Base-by-base conservation (phyloP, 768 basidiomycete species). In the Phlegmacium glaucopus region DNA sequence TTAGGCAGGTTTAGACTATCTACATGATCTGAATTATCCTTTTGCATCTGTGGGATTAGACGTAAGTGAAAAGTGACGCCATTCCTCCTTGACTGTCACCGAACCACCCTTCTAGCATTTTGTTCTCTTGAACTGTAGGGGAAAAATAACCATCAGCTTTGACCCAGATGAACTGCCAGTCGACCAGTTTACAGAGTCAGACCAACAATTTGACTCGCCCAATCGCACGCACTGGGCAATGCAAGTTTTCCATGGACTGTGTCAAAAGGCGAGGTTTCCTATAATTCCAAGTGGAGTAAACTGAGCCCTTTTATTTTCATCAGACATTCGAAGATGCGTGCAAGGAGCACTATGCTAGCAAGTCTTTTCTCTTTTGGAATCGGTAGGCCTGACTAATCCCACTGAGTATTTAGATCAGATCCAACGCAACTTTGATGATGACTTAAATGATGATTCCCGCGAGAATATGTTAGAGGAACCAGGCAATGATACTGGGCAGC, bases 1-100 rank as follows among this genome's bases (percentile, higher is more conserved):
- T 16, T 11, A 32, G 47, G 42, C 47, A 25, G 47, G 41, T 38
- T 29, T 49, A 42, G 47, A 49, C 17, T 49, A 49, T 15, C 47
- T 49, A 25, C 41, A 43, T 9, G 41, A 36, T 36, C 18, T 43
- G 15, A 13, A 38, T 17, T 49, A 49, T 40, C 41, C 47, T 26
- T 43, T 49, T 36, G 40, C 10, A 29, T 42, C 41, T 6, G 47
- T 43, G 15, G 41, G 34, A 15, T 9, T 44, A 12, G 41, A 49
- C 29, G 42, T 49, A 13, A 43, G 47, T n/a, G 38, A 9, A 11
- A 16, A 10, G 9, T 15, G 9, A 39, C 15, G n/a, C n/a, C n/a
- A 10, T 16, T 16, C 17, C 38, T 16, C n/a, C n/a, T n/a, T 39
- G 38, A 9, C 10, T 15, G 45, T 13, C 13, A 18, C 8, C 12